Conservation (phyloP, 2,329 filamentous ascomycete genomes). For the Myriangium duriaei region DNA sequence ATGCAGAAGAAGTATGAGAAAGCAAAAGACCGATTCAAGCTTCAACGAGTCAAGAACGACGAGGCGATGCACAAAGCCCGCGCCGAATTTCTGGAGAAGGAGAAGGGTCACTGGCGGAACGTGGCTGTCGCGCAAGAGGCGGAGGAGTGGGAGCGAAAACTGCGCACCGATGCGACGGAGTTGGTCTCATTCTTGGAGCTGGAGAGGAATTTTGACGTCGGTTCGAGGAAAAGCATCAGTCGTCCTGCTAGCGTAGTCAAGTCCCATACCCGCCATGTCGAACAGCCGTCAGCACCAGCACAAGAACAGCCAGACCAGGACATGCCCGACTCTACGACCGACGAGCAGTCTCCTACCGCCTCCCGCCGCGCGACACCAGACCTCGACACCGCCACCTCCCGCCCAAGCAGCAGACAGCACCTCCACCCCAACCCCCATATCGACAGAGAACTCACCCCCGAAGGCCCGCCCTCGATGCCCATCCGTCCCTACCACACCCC, state of each 20-base stretch:
- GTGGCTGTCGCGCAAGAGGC: slow-evolving; percentile 50
- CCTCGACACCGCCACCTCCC: background rate
- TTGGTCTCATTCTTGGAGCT: slow-evolving; percentile 64
- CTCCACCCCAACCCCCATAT: background rate
- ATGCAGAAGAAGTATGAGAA: slow-evolving; percentile 15
- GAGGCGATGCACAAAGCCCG: slow-evolving; percentile 18
- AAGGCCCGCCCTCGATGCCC: slow-evolving; percentile 3
- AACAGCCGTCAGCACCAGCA: no score
- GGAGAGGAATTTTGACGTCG: slow-evolving; percentile 50
- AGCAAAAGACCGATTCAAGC: slow-evolving; percentile 13
- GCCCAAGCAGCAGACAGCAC: background rate
- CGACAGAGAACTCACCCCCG: slow-evolving; percentile 6
- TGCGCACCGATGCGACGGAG: slow-evolving; percentile 57
- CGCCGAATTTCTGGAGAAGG: slow-evolving; percentile 49
- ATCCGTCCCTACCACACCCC: slow-evolving; percentile 5
- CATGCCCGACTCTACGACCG: background rate
- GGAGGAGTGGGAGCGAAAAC: slow-evolving; percentile 42
- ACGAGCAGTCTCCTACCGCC: no score
- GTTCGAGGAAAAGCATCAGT: background rate
- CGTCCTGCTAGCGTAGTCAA: no score
- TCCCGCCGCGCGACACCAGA: no score
- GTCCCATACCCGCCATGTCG: no score
- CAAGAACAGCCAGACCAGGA: background rate
- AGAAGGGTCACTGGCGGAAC: slow-evolving; percentile 45
- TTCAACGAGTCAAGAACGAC: slow-evolving; percentile 26